Percentiles rank a stretch among this genome's conserved stretches.
Evolutionary conservation across 805 yeast genomes (phyloP).

Genomic region (Kuraishia ogatae): DNA sequence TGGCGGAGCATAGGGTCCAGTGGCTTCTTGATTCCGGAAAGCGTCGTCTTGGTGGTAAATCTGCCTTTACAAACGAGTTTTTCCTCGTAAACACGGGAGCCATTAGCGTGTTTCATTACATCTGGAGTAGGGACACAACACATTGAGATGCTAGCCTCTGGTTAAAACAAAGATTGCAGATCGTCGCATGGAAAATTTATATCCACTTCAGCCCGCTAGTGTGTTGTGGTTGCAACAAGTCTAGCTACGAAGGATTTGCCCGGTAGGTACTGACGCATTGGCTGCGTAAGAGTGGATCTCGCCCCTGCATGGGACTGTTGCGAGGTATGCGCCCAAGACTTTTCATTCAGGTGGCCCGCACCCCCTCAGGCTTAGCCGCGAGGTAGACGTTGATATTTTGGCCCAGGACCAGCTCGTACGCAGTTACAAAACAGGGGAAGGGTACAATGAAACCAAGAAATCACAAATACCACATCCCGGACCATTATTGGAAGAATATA

Average conservation of each 20-base stretch:
- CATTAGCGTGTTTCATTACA: neutral
- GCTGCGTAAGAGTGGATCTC: neutral
- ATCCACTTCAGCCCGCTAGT: neutral
- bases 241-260: neutral
- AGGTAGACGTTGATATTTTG: neutral
- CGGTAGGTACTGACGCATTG: neutral
- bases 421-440: neutral
- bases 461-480: too few species aligned
- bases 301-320: neutral
- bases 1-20: neutral
- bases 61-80: neutral
- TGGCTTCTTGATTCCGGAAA: neutral
- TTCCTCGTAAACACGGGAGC: neutral
- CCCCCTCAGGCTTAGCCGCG: neutral
- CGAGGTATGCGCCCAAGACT: neutral
- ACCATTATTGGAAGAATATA: too few species aligned
- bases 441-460: too few species aligned
- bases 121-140: neutral
- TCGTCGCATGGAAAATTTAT: neutral
- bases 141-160: neutral
- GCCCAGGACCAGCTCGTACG: neutral
- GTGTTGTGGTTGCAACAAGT: neutral
- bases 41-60: neutral
- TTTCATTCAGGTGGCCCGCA: neutral
- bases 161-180: neutral